Conservation (phyloP, 305 asterid species). For the Euphrasia arctica region DNA sequence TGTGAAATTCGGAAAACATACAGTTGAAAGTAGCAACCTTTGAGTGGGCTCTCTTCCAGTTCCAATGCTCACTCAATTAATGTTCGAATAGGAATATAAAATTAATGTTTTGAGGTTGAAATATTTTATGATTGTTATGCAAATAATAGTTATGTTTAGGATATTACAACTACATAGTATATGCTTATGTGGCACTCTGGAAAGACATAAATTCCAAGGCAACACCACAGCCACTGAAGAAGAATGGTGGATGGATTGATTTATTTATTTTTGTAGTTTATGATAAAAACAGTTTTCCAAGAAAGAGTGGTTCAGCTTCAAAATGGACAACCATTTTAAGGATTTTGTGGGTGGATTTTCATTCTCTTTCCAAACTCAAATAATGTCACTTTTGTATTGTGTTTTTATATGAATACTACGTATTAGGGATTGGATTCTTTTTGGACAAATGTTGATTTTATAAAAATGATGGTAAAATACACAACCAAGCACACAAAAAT, state of each 20-base stretch:
- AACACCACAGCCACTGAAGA: constrained; percentile 44
- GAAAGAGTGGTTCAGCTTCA: constrained; percentile 26
- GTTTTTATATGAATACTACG: no score
- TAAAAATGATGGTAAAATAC: no score
- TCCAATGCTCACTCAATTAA: not conserved
- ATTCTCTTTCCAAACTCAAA: no score
- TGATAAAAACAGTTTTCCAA: constrained; percentile 11
- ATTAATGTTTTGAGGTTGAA: no score
- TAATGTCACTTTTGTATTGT: no score
- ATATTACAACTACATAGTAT: constrained; percentile 1
- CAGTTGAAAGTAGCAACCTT: constrained; percentile 18
- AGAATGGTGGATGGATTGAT: constrained; percentile 25
- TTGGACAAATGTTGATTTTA: no score
- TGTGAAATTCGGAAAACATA: not conserved
- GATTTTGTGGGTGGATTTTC: no score
- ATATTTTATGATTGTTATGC: no score
- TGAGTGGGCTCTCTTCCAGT: not conserved
- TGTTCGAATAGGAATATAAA: not conserved
- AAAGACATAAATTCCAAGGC: constrained; percentile 28
- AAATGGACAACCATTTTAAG: not conserved
- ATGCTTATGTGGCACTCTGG: constrained; percentile 36
- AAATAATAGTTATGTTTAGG: not conserved
- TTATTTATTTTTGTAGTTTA: constrained; percentile 21
- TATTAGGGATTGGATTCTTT: no score
- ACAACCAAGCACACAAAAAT: no score